Evolutionary conservation across 1,139 yeast genomes (phyloP), one percentile per base, ranked within the genome.

Genomic region (Yamadazyma dendronema): DNA sequence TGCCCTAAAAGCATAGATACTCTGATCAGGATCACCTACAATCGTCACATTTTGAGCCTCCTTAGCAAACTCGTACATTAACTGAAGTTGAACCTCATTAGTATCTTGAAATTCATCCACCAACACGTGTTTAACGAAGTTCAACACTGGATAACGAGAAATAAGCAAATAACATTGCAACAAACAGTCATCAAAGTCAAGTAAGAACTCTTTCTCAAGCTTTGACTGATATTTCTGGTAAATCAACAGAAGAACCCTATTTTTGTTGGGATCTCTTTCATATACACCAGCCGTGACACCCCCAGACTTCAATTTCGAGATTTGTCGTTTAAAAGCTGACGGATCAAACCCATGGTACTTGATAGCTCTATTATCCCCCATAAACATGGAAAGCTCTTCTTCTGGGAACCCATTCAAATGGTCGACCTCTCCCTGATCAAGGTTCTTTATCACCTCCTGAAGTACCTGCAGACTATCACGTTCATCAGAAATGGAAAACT

Each of bases 41-140:
- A 89, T 79, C 0, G 97, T 86, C 7, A 90, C 69, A 43, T 82
- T 82, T 36, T 62, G 59, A 6, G 22, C 6, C 4, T 68, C 70
- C 13, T 61, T 56, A 0, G 87, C 80, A 46, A 90, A 72, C 15
- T 68, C 64, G 43, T 73, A 74, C 71, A 87, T 74, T 33, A 92
- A 64, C 37, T 77, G 75, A 42, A 88, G 66, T 54, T 92, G 97
- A 16, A 87, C 71, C 21, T 70, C 70, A 49, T 86, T 88, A 0
- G 97, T 89, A 52, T 92, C 98, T 61, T 92, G 98, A 50, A 87
- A 92, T 57, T 92, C 98, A 59, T 92, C 98, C 3, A 92, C 88
- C 16, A 92, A 65, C 0, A 89, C 90, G 49, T 87, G 92, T 44
- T 77, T 66, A 6, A 85, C 64, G 37, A 66, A 63, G 2, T 65